Base-by-base conservation (phyloP, 2,329 filamentous ascomycete genomes). In the Penicillium sp. region DNA sequence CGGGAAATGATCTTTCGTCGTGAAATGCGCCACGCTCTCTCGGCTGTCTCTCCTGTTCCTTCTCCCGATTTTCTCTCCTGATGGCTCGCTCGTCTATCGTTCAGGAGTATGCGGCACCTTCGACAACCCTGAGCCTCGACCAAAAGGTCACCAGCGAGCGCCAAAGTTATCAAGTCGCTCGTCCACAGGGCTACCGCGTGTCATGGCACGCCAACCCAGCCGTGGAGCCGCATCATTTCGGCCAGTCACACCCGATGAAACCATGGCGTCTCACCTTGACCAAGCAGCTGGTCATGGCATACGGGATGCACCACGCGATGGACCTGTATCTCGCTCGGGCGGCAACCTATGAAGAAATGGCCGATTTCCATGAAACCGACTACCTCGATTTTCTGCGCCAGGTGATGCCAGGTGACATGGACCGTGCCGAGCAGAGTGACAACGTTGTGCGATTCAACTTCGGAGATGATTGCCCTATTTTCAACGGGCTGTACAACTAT, bases 171-270 rank as follows among this genome's bases (percentile, higher is more conserved):
- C 82, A 80, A 51, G 85, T 95, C 56, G 78, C 80, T 35, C 77
- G 80, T 23, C 89, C 90, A 1, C 82, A 84, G 58, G 89, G 88
- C 51, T 89, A 93, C 67, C 88, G 77, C 20, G 90, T 98, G 31
- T 95, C 90, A 7, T 96, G 89, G 67, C 92, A 98, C 64, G 87
- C 88, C 68, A 95, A 95, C 57, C 85, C 89, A 1, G 81, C 86
- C 43, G 93, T 96, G 61, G 92, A 98, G 68, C 84, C 85, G 60
- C 90, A 96, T 66, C 92, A 98, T 65, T 98, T 98, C 63, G 92
- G 92, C 50, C 84, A 86, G 67, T 89, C 86, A 7, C 92, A 98
- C 70, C 92, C 92, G 13, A 98, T 98, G 92, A 98, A 98, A 65
- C 92, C 92, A 42, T 96, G 92, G 90, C 85, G 92, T 23, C 71